Conservation (phyloP, 345 rosid species). For the Pelargonium nanum region DNA sequence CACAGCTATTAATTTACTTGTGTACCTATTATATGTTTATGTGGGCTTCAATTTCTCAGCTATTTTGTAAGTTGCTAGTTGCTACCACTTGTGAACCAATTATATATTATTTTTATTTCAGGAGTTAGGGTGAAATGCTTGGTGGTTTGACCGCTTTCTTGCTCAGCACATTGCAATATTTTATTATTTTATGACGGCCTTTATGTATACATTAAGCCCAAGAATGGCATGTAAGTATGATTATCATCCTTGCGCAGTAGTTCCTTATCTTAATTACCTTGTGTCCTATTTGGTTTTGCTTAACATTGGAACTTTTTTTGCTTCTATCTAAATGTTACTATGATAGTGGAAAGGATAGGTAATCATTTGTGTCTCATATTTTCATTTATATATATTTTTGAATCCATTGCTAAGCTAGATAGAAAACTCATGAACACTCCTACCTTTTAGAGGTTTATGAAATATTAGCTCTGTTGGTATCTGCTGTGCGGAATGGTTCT, state of each 20-base stretch:
- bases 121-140: conserved; percentile 91
- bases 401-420: neutral
- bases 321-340: neutral
- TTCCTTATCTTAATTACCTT: no score
- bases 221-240: conserved; percentile 91
- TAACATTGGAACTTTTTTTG: neutral
- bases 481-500: neutral
- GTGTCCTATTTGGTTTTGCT: neutral
- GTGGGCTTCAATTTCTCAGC: neutral
- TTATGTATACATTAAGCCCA: conserved; percentile 85
- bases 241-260: conserved; percentile 1
- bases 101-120: conserved; percentile 36
- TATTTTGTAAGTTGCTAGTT: no score
- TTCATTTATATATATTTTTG: neutral
- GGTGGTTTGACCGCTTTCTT: conserved; percentile 97
- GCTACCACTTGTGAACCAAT: no score
- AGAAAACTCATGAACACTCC: no score
- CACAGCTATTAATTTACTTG: conserved; percentile 1
- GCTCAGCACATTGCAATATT: conserved; percentile 68
- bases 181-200: conserved; percentile 80
- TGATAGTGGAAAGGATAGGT: neutral
- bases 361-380: neutral
- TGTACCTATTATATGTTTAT: neutral
- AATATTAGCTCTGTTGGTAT: neutral
- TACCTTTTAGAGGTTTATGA: neutral